Base-by-base conservation (phyloP, 768 basidiomycete species). In the Leccinum olivaceopallidum region DNA sequence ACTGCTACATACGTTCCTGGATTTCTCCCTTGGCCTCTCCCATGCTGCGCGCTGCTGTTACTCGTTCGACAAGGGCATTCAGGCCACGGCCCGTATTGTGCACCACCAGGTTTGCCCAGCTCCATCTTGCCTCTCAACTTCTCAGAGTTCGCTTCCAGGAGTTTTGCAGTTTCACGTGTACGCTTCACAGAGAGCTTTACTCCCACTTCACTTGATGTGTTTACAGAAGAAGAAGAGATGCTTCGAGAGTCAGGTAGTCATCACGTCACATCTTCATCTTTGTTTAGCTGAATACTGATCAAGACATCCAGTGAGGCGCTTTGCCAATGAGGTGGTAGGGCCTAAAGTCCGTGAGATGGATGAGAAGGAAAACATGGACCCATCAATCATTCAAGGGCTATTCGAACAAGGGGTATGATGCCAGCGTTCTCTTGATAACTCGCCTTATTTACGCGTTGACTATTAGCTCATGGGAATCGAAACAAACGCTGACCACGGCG, bases 391-490 rank as follows among this genome's bases (percentile, higher is more conserved):
- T 70, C 81, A 90, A 68, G 93, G 87, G 0, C 81, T 98, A 13
- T 99, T 98, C 63, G 94, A 97, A 54, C 94, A 97, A 76, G 97
- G 97, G 18, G 94, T 96, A 71, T 68, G 90, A 76, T 4, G 42
- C 20, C 28, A 24, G 0, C 5, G 2, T 42, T 47, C 13, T 14
- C 12, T 42, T 14, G 9, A 20, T 39, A 14, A 60, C 58, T 24
- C 7, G 12, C 34, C 36, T 51, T 20, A 49, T 59, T 18, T 18
- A 57, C 48, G 24, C 39, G 36, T 30, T 39, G 20, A 55, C 34
- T n/a, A 97, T 30, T 18, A 97, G 94, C 84, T 98, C 52, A 99
- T 99, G 97, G 96, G 93, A 39, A 96, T 99, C 60, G 97, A 98
- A 77, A 98, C 94, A 7, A 83, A 82, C 53, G 82, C 83, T 18